Percentiles rank a stretch among this genome's conserved stretches.
Conservation (phyloP, 495 filamentous ascomycete species). For the Haplographium delicatum region DNA sequence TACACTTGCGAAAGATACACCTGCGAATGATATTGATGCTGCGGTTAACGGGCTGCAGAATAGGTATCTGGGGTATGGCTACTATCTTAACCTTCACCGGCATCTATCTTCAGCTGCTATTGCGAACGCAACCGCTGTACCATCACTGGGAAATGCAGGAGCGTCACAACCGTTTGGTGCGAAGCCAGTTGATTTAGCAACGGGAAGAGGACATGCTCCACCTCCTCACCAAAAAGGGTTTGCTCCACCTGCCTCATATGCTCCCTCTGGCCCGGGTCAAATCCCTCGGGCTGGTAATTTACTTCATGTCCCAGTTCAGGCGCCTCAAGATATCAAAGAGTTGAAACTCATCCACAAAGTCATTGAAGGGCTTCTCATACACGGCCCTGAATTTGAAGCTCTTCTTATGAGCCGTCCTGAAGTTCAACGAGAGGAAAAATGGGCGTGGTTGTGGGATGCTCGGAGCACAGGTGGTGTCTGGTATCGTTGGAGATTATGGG, state of each 20-base stretch:
- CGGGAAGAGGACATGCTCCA: constrained; percentile 48
- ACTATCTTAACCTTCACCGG: constrained; percentile 72
- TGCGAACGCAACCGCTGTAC: constrained; percentile 45
- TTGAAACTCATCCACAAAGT: constrained; percentile 85
- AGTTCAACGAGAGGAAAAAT: constrained; percentile 79
- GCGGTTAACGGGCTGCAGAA: constrained; percentile 76
- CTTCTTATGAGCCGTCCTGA: constrained; percentile 79
- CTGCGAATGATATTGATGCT: constrained; percentile 78
- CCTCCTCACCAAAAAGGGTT: constrained; percentile 65
- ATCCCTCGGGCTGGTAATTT: constrained; percentile 36
- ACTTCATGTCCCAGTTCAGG: constrained; percentile 66
- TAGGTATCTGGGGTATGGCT: constrained; percentile 81
- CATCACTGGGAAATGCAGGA: constrained; percentile 43
- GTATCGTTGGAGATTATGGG: constrained; percentile 90
- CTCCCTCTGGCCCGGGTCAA: constrained; percentile 35
- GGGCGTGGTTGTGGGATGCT: constrained; percentile 92
- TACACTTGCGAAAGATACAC: constrained; percentile 77
- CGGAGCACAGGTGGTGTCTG: constrained; percentile 73
- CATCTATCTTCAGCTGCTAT: constrained; percentile 82
- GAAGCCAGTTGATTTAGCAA: constrained; percentile 50
- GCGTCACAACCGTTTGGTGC: constrained; percentile 78
- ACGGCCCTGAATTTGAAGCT: constrained; percentile 88
- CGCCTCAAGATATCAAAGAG: constrained; percentile 73
- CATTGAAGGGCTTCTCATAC: constrained; percentile 67
- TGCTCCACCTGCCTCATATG: constrained; percentile 74